Evolutionary conservation across 164 flowering plant species (phyloP), one percentile per base, ranked within the genome.

Genomic region (Liriodendron chinense): DNA sequence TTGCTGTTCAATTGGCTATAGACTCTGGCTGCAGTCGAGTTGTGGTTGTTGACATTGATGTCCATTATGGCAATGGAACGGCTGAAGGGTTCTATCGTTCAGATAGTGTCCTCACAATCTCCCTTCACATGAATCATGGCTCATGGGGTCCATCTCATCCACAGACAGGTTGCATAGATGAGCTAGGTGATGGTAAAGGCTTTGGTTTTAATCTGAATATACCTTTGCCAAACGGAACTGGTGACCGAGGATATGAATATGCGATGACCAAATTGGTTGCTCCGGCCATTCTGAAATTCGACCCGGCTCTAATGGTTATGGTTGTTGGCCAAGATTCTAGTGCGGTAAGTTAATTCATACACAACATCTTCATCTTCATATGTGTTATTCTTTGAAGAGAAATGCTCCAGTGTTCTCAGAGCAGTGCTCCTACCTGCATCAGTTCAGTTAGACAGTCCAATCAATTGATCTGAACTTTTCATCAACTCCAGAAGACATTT

Each of bases 131-230:
- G 99, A 90, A 91, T 82, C 99, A 95, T 82, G 96, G 99, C 68
- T 89, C 97, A 1, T 93, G 99, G 99, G 99, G 99, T 48, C 87
- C 94, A 0, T 95, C 99, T n/a, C 96, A 95, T 84, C 97, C 95
- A 0, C 99, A 93, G 49, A 83, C 64, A 43, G 98, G 98, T 28
- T 71, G 90, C 3, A 69, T 91, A 63, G 89, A 91, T 78, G 97
- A 95, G 84, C 87, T 93, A 22, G 98, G 99, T 76, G 92, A 91
- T 79, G 96, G 86, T 7, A 79, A 86, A 53, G 99, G 99, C 2
- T 83, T 77, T 69, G 99, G 99, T 0, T 93, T 85, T 80, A 93
- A 95, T 77, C 68, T 95, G 80, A 95, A 95, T 78, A 81, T 95
- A 73, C 97, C 97, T 26, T 78, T 95, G 50, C 99, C 94, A 0